Base-by-base conservation (phyloP, 2,329 filamentous ascomycete genomes). In the Sporothrix brasiliensis region DNA sequence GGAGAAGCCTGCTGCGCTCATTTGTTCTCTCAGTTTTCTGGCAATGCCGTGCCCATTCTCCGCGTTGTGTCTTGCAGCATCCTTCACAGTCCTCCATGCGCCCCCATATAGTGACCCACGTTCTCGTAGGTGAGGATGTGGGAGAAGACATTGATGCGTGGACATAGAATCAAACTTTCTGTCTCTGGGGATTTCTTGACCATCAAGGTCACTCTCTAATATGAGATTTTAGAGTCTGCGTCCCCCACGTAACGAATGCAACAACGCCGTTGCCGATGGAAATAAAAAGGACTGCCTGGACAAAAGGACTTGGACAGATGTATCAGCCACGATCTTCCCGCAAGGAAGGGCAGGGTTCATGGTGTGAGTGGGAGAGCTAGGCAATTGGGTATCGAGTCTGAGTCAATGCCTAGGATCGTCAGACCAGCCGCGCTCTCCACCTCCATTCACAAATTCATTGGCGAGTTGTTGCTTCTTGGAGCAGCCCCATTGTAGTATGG, bases 231-330 rank as follows among this genome's bases (percentile, higher is more conserved):
- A 63, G 5, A 24, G 41, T 21, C 4, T 47, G 13, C 7, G 16
- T 21, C 63, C 63, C 47, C 24, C 63, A 66, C 63, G 63, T 16
- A 66, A 34, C 2, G 19, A n/a, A 39, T 7, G 13, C 53, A 52
- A 66, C 47, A 21, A 41, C 63, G 63, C 47, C 63, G 63, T 66
- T 66, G 63, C 63, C 63, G 63, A 66, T 66, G 47, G 47, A n/a
- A 53, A 50, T 50, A 19, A 50, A 50, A 19, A 10, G 4, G 4
- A n/a, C 24, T 34, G 44, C 34, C n/a, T 34, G 5, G 34, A 61
- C n/a, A 19, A 65, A 24, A 47, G 41, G 41, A 27, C 3, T 21
- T n/a, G 41, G 13, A 16, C 27, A 10, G 14, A 9, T 19, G 34
- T 5, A 27, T n/a, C 27, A 16, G 3, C 14, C 16, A 19, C 53